Base-by-base conservation (phyloP, 306 rosid genomes). In the Adenanthera pavonina region DNA sequence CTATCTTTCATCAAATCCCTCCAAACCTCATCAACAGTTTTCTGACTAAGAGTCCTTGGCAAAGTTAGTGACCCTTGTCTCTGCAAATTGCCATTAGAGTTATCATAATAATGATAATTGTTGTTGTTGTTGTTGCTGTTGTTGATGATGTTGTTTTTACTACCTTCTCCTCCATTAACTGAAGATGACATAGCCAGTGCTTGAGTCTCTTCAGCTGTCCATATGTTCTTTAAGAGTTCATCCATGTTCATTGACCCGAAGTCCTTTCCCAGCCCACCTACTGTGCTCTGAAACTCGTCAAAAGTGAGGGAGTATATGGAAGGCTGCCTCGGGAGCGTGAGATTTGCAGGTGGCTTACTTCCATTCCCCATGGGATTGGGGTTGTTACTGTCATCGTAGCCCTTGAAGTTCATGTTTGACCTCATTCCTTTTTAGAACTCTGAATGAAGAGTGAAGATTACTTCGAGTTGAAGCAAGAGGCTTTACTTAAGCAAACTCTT, bases 171-270 rank as follows among this genome's bases (percentile, higher is more conserved):
- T 3, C 75, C 82, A 20, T 78, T 77, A 75, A 67, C 62, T 38
- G 82, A 66, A 77, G 88, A 76, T 43, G 92, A 51, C 80, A 91
- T 1, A 11, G 83, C 90, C 40, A 70, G 34, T 20, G 75, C 34
- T 30, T 93, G 94, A 85, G 91, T 84, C 81, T 95, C 99, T 79
- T 95, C 99, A 56, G 91, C 99, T 56, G 91, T 91, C 97, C 98
- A 89, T 75, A 95, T 92, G 74, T 88, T 95, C 74, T 92, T 95
- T 85, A 95, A 82, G 66, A 95, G 92, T 73, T 95, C 99, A 83
- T 95, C 99, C 99, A 95, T 95, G 88, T 95, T 95, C 99, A 95
- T 93, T 0, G 99, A 95, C 47, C 98, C 98, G 74, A 90, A 92
- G 76, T 95, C 99, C 88, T 92, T 95, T 11, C 99, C 99, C 59